Conservation (phyloP, 352 stramenopile species). For the Globisporangium cystogenes region DNA sequence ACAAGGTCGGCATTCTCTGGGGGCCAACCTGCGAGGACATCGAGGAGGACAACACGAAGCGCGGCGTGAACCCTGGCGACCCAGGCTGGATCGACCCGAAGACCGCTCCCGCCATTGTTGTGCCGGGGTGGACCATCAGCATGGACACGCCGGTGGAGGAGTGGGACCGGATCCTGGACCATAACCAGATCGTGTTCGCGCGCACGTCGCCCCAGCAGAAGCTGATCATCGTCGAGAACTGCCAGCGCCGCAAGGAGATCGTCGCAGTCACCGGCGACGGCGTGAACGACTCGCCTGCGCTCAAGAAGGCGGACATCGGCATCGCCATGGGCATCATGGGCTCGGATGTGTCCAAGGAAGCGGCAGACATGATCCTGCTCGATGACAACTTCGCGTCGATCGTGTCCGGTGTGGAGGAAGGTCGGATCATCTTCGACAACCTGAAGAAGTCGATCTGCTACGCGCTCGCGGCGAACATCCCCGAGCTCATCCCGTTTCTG, state of each 20-base stretch:
- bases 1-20: conserved; percentile 93
- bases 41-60: conserved; percentile 63
- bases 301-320: conserved; percentile 96
- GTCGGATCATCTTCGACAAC: conserved; percentile 94
- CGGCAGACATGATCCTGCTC: conserved; percentile 96
- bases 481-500: conserved; percentile 84
- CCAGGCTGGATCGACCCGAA: conserved; percentile 69
- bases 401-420: conserved; percentile 93
- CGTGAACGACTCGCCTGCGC: conserved; percentile 97
- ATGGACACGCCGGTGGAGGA: conserved; percentile 68
- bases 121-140: conserved; percentile 79
- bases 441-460: conserved; percentile 96
- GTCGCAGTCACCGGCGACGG: conserved; percentile 99
- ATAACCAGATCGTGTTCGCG: conserved; percentile 94
- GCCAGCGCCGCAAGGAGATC: conserved; percentile 79
- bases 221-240: conserved; percentile 93
- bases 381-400: conserved; percentile 98
- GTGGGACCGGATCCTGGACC: conserved; percentile 82
- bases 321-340: conserved; percentile 98
- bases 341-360: conserved; percentile 98
- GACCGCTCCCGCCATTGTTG: conserved; percentile 74
- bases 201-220: conserved; percentile 94
- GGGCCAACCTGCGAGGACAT: conserved; percentile 81
- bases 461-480: conserved; percentile 78
- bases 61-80: conserved; percentile 52